Evolutionary conservation across 2,329 filamentous ascomycete species (phyloP).

Genomic region (Microsporum canis): DNA sequence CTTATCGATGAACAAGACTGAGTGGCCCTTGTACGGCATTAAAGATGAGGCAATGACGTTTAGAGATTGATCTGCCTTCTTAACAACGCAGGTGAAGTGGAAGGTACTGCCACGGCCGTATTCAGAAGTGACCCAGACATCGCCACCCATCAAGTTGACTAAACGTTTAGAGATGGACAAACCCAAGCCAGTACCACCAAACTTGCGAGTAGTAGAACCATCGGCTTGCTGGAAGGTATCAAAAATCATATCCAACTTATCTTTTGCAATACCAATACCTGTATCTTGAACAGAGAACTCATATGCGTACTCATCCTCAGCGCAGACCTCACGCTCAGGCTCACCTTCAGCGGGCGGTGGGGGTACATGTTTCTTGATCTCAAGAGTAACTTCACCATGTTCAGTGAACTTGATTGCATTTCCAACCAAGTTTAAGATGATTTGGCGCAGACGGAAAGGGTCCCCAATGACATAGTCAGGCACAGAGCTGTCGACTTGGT

Average conservation of each 20-base stretch:
- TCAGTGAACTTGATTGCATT: constrained; percentile 99
- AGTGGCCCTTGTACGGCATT: constrained; percentile 80
- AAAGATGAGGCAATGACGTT: constrained; percentile 64
- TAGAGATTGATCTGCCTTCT: constrained; percentile 68
- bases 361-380: constrained; percentile 42
- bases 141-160: constrained; percentile 91
- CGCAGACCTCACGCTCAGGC: constrained; percentile 54
- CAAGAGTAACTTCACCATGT: constrained; percentile 87
- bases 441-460: constrained; percentile 89
- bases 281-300: constrained; percentile 95
- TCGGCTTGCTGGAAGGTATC: constrained; percentile 99
- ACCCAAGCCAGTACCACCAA: constrained; percentile 87
- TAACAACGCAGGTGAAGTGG: constrained; percentile 90
- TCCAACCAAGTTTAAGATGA: constrained; percentile 92
- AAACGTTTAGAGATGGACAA: constrained; percentile 90
- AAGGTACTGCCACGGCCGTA: constrained; percentile 88
- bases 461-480: constrained; percentile 94
- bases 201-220: constrained; percentile 89
- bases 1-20: constrained; percentile 90
- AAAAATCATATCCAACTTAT: constrained; percentile 95
- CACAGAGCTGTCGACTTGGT: constrained; percentile 84
- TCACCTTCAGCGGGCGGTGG: constrained; percentile 35
- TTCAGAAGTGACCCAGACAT: constrained; percentile 89
- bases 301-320: constrained; percentile 72
- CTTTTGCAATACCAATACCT: constrained; percentile 87